Evolutionary conservation across 805 yeast genomes (phyloP), one percentile per base, ranked within the genome.

Genomic region (Nakazawaea laoshanensis): DNA sequence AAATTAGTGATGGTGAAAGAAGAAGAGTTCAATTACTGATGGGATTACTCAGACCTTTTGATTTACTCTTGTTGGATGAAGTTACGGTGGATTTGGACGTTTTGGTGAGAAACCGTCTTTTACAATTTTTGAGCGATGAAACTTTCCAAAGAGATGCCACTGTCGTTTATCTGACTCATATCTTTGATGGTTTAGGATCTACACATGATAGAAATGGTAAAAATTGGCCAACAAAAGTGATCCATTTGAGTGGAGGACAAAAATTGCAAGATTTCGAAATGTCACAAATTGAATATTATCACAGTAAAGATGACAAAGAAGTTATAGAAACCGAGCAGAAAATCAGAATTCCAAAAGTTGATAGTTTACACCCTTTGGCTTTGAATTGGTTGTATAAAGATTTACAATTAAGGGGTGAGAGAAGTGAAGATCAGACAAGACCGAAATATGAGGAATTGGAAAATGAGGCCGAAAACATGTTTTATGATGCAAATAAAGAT

Each of bases 1-100:
- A 72, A 31, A 77, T 89, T 25, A 81, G 94, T 30, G 98, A 92
- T 52, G 98, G 98, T 18, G 96, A 92, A 52, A 70, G 97, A 39
- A 67, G 98, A 44, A 65, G 98, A 39, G 97, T 92, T 2, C 98
- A 92, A 51, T 61, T 92, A 37, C 83, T 79, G 21, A 87, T 92
- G 95, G 97, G 97, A 0, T 64, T 92, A 30, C 59, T 89, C 40
- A 77, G 80, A 46, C 96, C 96, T 5, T 92, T 96, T 95, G 75
- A 74, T 40, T 65, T 87, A 14, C 59, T 92, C 20, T 60, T 92
- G n/a, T 62, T 92, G 30, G 98, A 92, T 53, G 98, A 92, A 53
- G 97, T 92, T 24, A 92, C 98, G 0, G 95, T 92, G 18, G 98
- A 92, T 54, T 65, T 92, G 44, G 98, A 92, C 50, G 98, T 92